Percentiles rank a stretch among this genome's conserved stretches.
Conservation (phyloP, 1,139 yeast genomes). For the Zygoascus meyerae region DNA sequence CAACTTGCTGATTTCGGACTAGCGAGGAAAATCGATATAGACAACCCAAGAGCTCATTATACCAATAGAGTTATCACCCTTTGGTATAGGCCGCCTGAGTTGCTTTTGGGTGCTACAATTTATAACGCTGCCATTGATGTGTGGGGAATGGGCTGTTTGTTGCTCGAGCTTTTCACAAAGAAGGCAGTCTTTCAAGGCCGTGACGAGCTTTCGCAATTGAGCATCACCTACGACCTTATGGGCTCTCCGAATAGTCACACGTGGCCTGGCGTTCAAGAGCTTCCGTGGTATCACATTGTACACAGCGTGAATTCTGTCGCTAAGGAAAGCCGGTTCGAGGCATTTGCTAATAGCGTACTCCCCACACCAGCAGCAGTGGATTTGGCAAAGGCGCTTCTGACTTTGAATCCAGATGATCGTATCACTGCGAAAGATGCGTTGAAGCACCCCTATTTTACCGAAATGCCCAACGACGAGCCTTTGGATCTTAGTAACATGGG, state of each 20-base stretch:
- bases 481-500: constrained; percentile 53
- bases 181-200: constrained; percentile 79
- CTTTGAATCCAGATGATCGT: constrained; percentile 63
- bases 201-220: constrained; percentile 81
- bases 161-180: constrained; percentile 73
- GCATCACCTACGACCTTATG: constrained; percentile 70
- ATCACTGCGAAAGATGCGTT: constrained; percentile 58
- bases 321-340: constrained; percentile 24
- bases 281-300: constrained; percentile 92
- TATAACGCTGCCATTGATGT: constrained; percentile 90
- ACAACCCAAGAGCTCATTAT: constrained; percentile 41
- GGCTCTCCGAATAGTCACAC: constrained; percentile 74
- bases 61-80: constrained; percentile 92
- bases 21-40: constrained; percentile 49
- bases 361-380: constrained; percentile 50
- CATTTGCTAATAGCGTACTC: constrained; percentile 40
- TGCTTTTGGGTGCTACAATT: constrained; percentile 80
- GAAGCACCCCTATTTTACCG: constrained; percentile 60
- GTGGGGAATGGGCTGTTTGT: constrained; percentile 95
- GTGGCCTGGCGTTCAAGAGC: constrained; percentile 70
- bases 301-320: constrained; percentile 46
- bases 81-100: constrained; percentile 97
- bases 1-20: constrained; percentile 93
- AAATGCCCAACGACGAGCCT: constrained; percentile 57
- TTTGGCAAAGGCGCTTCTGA: constrained; percentile 57